Conservation (phyloP, 495 filamentous ascomycete genomes). For the Penicillium roqueforti region DNA sequence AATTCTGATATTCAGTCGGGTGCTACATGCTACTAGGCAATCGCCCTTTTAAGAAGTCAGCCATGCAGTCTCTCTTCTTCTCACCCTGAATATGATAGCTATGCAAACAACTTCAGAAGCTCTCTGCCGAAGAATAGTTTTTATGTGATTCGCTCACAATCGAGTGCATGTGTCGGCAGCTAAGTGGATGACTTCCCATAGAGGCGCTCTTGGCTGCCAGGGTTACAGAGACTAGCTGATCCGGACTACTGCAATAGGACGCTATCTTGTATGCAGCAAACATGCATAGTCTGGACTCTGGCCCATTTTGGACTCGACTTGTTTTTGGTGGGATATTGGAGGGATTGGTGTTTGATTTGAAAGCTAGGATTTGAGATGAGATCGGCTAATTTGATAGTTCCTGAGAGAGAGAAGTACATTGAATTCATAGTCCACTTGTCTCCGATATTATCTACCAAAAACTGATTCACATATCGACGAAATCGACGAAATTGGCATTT, state of each 20-base stretch:
- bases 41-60: not conserved
- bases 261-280: conserved; percentile 1
- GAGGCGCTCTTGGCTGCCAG: not conserved
- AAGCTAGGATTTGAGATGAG: not conserved
- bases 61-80: not conserved
- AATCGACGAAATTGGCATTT: not conserved
- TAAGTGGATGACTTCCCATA: conserved; percentile 16
- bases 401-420: not conserved
- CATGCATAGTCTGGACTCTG: not conserved
- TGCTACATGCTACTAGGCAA: not conserved
- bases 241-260: not conserved
- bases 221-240: not conserved
- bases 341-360: not conserved
- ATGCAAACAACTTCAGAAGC: not conserved
- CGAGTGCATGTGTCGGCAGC: not conserved
- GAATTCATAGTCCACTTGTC: not conserved
- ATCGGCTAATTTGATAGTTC: not conserved
- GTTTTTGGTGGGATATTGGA: not conserved
- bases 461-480: not conserved
- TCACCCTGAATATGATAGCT: not conserved
- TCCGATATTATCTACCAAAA: not conserved
- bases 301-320: not conserved
- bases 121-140: not conserved
- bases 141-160: not conserved
- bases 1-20: not conserved